Conservation (phyloP, 192 early-diverging fungal species). For the Podila horticola region DNA sequence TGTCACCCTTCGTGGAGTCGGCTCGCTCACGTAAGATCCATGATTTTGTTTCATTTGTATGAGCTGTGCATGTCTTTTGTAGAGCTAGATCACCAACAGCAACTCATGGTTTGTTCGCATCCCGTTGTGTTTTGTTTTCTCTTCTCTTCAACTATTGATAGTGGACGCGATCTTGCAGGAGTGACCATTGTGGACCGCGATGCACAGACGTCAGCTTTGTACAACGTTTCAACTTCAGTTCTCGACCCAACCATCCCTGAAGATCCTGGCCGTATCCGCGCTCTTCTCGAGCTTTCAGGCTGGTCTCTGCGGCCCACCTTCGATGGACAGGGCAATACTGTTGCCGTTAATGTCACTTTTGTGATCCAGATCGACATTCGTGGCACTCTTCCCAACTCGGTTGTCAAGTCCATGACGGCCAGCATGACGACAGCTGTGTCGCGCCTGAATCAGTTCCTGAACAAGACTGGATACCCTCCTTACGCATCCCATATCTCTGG, state of each 20-base stretch:
- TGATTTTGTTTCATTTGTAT: neutral
- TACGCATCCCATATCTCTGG: conserved; percentile 61
- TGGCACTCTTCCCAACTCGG: conserved; percentile 50
- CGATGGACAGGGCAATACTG: conserved; percentile 51
- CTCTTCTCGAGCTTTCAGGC: conserved; percentile 57
- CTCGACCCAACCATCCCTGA: conserved; percentile 57
- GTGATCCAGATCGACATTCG: conserved; percentile 62
- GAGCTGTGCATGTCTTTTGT: neutral
- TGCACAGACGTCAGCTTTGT: conserved; percentile 53
- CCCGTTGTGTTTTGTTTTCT: neutral
- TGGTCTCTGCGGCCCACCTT: conserved; percentile 61
- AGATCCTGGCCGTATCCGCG: conserved; percentile 54
- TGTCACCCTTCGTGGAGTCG: conserved; percentile 42
- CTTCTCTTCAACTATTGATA: conserved; percentile 21
- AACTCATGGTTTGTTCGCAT: neutral
- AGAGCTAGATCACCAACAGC: neutral
- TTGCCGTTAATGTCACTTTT: conserved; percentile 54
- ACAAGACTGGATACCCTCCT: conserved; percentile 63
- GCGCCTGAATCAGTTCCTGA: conserved; percentile 55
- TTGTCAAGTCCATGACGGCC: conserved; percentile 55
- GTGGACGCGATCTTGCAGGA: conserved; percentile 59
- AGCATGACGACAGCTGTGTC: conserved; percentile 58
- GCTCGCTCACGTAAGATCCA: conserved; percentile 50
- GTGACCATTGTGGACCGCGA: conserved; percentile 63
- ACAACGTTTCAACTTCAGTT: conserved; percentile 59